Conservation (phyloP, 805 yeast species). For the Kodamaea neixiangensis region DNA sequence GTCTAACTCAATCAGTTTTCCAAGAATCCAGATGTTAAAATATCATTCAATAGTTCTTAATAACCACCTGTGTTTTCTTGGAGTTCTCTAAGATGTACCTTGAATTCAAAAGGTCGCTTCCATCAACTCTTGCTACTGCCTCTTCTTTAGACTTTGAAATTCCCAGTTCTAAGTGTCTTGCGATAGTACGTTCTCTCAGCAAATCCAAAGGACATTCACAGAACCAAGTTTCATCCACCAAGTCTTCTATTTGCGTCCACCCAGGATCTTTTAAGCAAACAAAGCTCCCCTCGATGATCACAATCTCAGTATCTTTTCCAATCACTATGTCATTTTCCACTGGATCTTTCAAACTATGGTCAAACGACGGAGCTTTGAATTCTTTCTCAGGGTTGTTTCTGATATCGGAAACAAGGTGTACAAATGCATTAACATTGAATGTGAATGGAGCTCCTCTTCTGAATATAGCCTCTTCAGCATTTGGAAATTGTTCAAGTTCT, state of each 20-base stretch:
- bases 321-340: slow-evolving; percentile 22
- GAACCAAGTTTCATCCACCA: slow-evolving; percentile 24
- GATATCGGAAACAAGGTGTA: slow-evolving; percentile 11
- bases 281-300: slow-evolving; percentile 29
- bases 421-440: slow-evolving; percentile 57
- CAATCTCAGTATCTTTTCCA: slow-evolving; percentile 19
- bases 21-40: no score
- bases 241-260: slow-evolving; percentile 21
- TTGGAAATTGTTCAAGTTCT: slow-evolving; percentile 42
- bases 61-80: slow-evolving; percentile 10
- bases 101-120: slow-evolving; percentile 70
- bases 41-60: slow-evolving; percentile 6
- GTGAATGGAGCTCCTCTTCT: slow-evolving; percentile 87
- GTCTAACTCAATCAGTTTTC: no score
- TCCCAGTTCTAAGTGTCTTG: slow-evolving; percentile 27
- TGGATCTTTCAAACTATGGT: slow-evolving; percentile 29
- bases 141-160: slow-evolving; percentile 35
- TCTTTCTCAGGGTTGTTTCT: slow-evolving; percentile 3
- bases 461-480: slow-evolving; percentile 57
- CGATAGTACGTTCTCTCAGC: slow-evolving; percentile 19
- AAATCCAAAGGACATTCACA: slow-evolving; percentile 18
- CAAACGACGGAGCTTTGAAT: slow-evolving; percentile 33
- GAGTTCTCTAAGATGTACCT: slow-evolving; percentile 23
- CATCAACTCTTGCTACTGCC: slow-evolving; percentile 52
- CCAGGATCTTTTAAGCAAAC: slow-evolving; percentile 24